Evolutionary conservation across 306 rosid genomes (phyloP).

Genomic region (Rosa chinensis): DNA sequence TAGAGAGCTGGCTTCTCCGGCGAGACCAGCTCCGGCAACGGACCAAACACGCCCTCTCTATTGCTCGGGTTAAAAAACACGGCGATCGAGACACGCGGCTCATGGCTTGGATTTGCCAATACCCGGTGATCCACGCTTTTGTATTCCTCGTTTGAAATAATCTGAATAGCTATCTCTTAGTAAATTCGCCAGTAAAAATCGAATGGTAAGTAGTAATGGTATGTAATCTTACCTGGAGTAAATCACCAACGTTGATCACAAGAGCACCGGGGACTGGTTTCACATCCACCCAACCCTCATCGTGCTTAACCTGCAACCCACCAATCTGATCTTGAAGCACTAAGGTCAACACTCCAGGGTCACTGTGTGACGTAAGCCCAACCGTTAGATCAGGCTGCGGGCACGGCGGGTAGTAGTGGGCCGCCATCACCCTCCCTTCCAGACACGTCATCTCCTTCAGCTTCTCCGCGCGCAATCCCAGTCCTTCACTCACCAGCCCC

Average conservation of each 20-base stretch:
- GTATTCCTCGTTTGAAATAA: slow-evolving; percentile 59
- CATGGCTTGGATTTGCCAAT: slow-evolving; percentile 45
- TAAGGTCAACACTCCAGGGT: slow-evolving; percentile 67
- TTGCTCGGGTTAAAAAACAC: slow-evolving; percentile 56
- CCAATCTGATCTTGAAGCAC: slow-evolving; percentile 76
- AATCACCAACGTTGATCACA: slow-evolving; percentile 77
- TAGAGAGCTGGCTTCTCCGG: slow-evolving; percentile 51
- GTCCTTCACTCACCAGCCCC: slow-evolving; percentile 42
- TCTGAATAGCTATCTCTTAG: slow-evolving; percentile 25
- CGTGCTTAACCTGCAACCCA: slow-evolving; percentile 68
- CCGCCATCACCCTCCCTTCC: slow-evolving; percentile 39
- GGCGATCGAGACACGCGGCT: slow-evolving; percentile 56
- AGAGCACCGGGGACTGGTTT: slow-evolving; percentile 66
- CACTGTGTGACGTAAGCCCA: slow-evolving; percentile 72
- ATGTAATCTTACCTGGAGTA: slow-evolving; percentile 50
- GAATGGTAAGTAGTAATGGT: neutral
- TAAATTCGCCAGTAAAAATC: neutral
- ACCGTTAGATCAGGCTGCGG: slow-evolving; percentile 53
- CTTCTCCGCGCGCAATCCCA: slow-evolving; percentile 37
- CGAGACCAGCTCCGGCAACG: slow-evolving; percentile 67
- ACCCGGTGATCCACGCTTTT: slow-evolving; percentile 81
- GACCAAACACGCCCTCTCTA: slow-evolving; percentile 56
- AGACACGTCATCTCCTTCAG: slow-evolving; percentile 31
- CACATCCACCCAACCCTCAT: slow-evolving; percentile 66
- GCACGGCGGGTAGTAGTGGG: slow-evolving; percentile 45